Conservation (phyloP, 768 basidiomycete species). For the Auricularia heimuer region DNA sequence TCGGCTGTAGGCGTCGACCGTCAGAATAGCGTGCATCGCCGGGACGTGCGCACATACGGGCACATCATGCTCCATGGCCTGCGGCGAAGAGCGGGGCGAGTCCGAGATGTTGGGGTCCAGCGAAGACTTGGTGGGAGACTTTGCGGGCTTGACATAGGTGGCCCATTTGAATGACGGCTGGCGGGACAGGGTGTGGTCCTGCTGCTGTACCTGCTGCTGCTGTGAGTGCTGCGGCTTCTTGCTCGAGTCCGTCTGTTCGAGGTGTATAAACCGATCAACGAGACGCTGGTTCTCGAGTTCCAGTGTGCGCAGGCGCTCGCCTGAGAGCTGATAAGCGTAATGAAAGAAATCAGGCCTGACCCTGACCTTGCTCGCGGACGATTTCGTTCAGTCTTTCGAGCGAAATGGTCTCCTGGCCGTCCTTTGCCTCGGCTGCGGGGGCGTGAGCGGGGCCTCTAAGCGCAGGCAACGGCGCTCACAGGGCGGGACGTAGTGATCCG, state of each 20-base stretch:
- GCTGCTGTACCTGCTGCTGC: neutral
- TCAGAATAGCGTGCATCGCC: neutral
- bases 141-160: conserved; percentile 61
- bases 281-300: conserved; percentile 74
- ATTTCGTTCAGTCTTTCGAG: conserved; percentile 58
- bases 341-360: neutral
- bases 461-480: conserved; percentile 40
- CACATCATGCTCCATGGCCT: conserved; percentile 62
- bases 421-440: conserved; percentile 46
- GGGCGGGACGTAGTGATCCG: conserved; percentile 80
- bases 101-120: conserved; percentile 34
- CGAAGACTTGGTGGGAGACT: conserved; percentile 73
- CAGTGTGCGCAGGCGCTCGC: conserved; percentile 52
- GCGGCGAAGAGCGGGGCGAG: conserved; percentile 73
- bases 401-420: conserved; percentile 42
- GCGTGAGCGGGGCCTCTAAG: neutral
- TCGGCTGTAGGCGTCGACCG: neutral
- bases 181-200: conserved; percentile 43
- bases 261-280: conserved; percentile 38
- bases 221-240: neutral
- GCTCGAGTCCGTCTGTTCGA: conserved; percentile 1
- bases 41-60: conserved; percentile 7
- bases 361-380: conserved; percentile 65
- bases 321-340: conserved; percentile 29
- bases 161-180: conserved; percentile 89